Percentiles rank a stretch among this genome's conserved stretches.
Evolutionary conservation across 2,329 filamentous ascomycete genomes (phyloP).

Genomic region (Monosporascus sp.): DNA sequence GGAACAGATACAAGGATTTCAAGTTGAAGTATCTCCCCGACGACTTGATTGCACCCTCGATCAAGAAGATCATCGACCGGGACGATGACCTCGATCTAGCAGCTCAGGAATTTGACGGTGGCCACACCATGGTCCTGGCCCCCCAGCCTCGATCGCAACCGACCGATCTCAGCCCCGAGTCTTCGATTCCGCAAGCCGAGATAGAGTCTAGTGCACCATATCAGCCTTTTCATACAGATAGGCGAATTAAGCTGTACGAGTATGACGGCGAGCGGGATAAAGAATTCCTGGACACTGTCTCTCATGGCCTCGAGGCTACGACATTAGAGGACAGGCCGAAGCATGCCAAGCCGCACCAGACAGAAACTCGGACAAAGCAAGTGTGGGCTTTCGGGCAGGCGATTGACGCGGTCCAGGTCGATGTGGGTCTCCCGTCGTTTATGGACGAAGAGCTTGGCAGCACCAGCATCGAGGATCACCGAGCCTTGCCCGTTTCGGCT

Average conservation of each 20-base stretch:
- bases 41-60: conserved; percentile 48
- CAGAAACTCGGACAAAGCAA: conserved; percentile 11
- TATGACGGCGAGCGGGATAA: conserved; percentile 35
- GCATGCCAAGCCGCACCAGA: conserved; percentile 26
- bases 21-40: conserved; percentile 60
- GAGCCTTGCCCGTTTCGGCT: conserved; percentile 56
- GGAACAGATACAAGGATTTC: conserved; percentile 59
- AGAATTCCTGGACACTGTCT: conserved; percentile 28
- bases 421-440: conserved; percentile 41
- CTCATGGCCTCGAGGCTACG: conserved; percentile 34
- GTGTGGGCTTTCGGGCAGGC: conserved; percentile 58
- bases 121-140: conserved; percentile 48
- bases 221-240: conserved; percentile 91
- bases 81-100: conserved; percentile 51
- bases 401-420: conserved; percentile 45
- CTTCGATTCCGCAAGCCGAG: conserved; percentile 69
- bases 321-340: conserved; percentile 35
- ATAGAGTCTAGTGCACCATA: conserved; percentile 95
- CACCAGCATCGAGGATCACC: conserved; percentile 46
- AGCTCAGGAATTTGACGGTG: conserved; percentile 47
- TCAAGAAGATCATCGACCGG: conserved; percentile 50
- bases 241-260: conserved; percentile 71
- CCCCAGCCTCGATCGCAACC: conserved; percentile 32
- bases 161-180: conserved; percentile 47
- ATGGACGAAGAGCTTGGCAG: conserved; percentile 47